phyloP scores from a whole-genome alignment of 805 yeast genomes.

The Lachancea kluyveri region DNA sequence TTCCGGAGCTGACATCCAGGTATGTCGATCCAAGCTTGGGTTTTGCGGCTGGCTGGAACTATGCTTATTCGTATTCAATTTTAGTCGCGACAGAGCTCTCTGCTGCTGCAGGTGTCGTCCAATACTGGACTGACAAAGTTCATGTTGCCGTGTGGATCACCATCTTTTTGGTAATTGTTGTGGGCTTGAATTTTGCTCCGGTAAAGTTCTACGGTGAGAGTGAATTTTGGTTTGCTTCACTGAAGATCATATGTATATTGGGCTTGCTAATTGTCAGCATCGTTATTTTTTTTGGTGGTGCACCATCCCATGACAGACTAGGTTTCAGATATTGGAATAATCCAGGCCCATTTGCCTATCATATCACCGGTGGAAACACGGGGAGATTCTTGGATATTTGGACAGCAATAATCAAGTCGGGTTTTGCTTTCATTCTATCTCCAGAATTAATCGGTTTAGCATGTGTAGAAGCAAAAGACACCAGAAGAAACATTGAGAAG shows the following conservation, averaged over 20 bases:
- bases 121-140: conserved; percentile 45
- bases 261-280: conserved; percentile 36
- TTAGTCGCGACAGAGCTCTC: conserved; percentile 55
- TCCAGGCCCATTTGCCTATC: conserved; percentile 49
- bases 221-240: conserved; percentile 29
- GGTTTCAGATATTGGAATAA: conserved; percentile 56
- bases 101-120: conserved; percentile 49
- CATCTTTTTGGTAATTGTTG: conserved; percentile 39
- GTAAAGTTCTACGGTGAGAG: conserved; percentile 36
- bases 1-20: conserved; percentile 51
- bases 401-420: conserved; percentile 57
- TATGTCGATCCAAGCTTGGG: conserved; percentile 56
- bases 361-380: conserved; percentile 44
- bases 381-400: conserved; percentile 62
- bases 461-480: conserved; percentile 53
- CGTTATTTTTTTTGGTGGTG: conserved; percentile 39
- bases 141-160: conserved; percentile 51
- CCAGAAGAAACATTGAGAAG: conserved; percentile 54
- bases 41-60: conserved; percentile 57
- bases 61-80: conserved; percentile 42
- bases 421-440: conserved; percentile 55
- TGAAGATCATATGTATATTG: conserved; percentile 34
- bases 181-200: conserved; percentile 40
- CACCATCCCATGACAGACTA: conserved; percentile 36
- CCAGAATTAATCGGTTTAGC: conserved; percentile 58